phyloP scores from a whole-genome alignment of 208 protist genomes.

The Trypanosoma conorhini region DNA sequence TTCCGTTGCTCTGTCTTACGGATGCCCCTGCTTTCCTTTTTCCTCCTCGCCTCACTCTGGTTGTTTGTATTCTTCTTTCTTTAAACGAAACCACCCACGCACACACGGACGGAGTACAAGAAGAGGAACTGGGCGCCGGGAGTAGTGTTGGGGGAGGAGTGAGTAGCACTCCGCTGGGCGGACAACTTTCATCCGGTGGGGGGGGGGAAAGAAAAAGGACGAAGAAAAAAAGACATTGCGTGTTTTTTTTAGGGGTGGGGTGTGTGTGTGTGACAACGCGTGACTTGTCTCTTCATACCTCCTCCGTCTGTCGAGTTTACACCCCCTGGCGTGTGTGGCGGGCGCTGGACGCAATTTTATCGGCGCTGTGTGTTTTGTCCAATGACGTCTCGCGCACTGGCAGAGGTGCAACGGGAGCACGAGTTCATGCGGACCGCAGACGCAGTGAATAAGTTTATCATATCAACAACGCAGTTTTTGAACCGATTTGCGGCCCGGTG shows the following conservation, averaged over 20 bases:
- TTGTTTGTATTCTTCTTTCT: background rate
- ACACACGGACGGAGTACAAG: background rate
- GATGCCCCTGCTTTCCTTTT: background rate
- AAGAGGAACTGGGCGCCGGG: background rate
- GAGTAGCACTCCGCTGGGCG: background rate
- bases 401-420: slow-evolving; percentile 29
- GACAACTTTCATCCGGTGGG: background rate
- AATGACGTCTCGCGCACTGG: slow-evolving; percentile 9
- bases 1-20: background rate
- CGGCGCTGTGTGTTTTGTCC: background rate
- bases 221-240: background rate
- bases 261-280: background rate
- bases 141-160: background rate
- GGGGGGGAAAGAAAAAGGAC: background rate
- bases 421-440: slow-evolving; percentile 58
- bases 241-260: background rate
- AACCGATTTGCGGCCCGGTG: slow-evolving; percentile 82
- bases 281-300: background rate
- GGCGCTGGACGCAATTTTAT: background rate
- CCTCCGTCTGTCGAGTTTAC: background rate
- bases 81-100: background rate
- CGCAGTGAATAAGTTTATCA: slow-evolving; percentile 71
- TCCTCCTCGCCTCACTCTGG: background rate
- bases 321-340: background rate
- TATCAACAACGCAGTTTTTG: slow-evolving; percentile 77